These are phyloP conservation scores for Coemansia sp. DNA, from an alignment of 192 early-diverging fungal genomes.

Conservation along the genomic window DNA sequence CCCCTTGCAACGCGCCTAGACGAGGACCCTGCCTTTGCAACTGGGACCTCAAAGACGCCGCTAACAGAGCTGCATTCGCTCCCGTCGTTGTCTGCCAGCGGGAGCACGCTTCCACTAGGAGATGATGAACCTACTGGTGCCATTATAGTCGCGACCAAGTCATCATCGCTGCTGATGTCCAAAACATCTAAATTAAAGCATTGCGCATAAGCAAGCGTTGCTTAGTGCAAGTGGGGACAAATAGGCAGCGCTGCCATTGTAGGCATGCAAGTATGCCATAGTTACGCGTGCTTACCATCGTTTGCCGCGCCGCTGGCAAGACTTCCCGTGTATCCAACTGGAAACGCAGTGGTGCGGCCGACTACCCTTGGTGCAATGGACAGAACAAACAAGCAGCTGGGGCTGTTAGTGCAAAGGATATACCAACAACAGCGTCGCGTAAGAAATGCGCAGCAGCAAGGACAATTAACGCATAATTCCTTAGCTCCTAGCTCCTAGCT, in stretches of 20 bases:
- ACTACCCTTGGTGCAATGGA: background rate
- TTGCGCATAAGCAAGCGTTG: too few species aligned
- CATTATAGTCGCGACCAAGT: background rate
- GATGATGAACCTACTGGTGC: background rate
- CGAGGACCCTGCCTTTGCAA: background rate
- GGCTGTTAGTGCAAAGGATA: background rate
- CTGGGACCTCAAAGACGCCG: background rate
- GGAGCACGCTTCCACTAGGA: background rate
- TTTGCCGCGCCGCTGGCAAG: background rate
- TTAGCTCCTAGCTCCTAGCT: background rate
- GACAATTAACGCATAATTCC: background rate
- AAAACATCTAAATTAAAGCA: background rate
- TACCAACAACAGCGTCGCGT: background rate
- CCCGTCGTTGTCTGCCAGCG: background rate
- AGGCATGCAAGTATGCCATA: background rate
- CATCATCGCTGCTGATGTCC: background rate
- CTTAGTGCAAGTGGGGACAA: too few species aligned
- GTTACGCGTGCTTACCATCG: background rate
- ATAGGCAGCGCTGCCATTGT: background rate
- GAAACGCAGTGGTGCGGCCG: background rate
- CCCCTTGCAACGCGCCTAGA: background rate
- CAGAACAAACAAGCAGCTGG: background rate
- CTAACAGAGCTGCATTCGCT: background rate
- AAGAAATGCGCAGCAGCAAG: background rate
- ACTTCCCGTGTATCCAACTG: background rate